Percentiles rank a stretch among this genome's conserved stretches.
Evolutionary conservation across 345 rosid genomes (phyloP).

Genomic region (Anacardium occidentale): DNA sequence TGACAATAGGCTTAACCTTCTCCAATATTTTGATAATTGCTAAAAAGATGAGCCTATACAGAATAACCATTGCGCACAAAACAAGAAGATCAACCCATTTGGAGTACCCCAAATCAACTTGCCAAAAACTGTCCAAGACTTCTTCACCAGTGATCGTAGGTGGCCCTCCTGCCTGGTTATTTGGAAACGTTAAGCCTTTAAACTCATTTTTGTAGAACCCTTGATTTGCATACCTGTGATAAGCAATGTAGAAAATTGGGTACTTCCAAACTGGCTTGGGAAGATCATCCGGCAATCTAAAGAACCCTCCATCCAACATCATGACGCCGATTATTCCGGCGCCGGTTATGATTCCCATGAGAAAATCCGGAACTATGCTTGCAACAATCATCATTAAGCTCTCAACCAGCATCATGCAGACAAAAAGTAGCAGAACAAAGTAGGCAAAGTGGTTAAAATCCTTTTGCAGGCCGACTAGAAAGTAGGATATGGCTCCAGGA

Average conservation of each 20-base stretch:
- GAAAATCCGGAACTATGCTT: conserved; percentile 48
- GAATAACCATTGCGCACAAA: conserved; percentile 31
- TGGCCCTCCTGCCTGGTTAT: conserved; percentile 11
- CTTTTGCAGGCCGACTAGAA: conserved; percentile 41
- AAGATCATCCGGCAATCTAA: conserved; percentile 40
- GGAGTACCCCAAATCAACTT: conserved; percentile 33
- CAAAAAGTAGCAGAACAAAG: conserved; percentile 38
- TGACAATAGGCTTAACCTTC: conserved; percentile 30
- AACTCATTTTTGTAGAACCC: conserved; percentile 36
- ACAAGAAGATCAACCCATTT: conserved; percentile 36
- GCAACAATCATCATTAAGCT: conserved; percentile 64
- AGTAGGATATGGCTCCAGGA: conserved; percentile 51
- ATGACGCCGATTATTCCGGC: conserved; percentile 55
- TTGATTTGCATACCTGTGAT: conserved; percentile 29
- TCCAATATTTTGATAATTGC: conserved; percentile 25
- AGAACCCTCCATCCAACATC: conserved; percentile 50
- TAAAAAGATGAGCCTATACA: conserved; percentile 32
- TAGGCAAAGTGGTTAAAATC: conserved; percentile 36
- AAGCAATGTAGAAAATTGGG: conserved; percentile 43
- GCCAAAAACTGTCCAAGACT: conserved; percentile 30
- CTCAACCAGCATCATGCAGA: conserved; percentile 42
- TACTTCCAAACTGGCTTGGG: conserved; percentile 48
- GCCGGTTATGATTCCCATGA: conserved; percentile 55
- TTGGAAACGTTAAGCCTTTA: conserved; percentile 34
- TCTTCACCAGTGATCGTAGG: conserved; percentile 28